phyloP scores from a whole-genome alignment of 1,284 basidiomycete species.

The Microbotryomycetes sp. region DNA sequence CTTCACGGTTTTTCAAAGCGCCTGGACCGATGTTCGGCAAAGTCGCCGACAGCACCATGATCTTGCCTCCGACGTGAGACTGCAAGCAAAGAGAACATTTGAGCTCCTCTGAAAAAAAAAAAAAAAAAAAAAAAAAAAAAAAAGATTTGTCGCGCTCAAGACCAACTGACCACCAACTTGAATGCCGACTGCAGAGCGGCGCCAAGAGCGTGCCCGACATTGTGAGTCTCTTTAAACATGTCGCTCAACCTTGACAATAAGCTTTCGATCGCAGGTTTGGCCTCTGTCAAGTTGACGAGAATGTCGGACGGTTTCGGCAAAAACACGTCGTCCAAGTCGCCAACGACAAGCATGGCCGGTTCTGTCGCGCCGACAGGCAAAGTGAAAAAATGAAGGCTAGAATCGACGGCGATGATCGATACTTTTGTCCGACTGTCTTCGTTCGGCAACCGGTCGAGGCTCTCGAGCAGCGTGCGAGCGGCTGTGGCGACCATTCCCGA shows the following conservation, averaged over 20 bases:
- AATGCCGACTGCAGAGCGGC: conserved; percentile 92
- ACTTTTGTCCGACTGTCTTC: conserved; percentile 88
- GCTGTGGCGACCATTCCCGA: conserved; percentile 97
- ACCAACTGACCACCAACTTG: conserved; percentile 71
- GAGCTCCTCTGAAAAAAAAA: neutral
- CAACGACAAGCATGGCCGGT: conserved; percentile 91
- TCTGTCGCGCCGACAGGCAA: conserved; percentile 66
- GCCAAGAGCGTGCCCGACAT: conserved; percentile 89
- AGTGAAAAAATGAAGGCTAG: conserved; percentile 94
- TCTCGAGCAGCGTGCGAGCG: conserved; percentile 89
- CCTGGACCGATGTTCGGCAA: conserved; percentile 85
- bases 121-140: neutral
- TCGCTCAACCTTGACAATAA: conserved; percentile 78
- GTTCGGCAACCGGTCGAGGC: conserved; percentile 90
- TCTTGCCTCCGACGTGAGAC: conserved; percentile 90
- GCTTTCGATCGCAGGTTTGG: conserved; percentile 69
- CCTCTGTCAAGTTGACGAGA: conserved; percentile 85
- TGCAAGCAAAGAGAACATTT: conserved; percentile 32
- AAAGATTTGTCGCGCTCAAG: neutral
- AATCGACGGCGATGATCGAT: conserved; percentile 86
- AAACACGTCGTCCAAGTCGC: conserved; percentile 95
- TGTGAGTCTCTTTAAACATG: conserved; percentile 93
- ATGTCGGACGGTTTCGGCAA: conserved; percentile 93
- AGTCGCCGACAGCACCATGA: conserved; percentile 78
- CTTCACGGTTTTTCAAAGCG: conserved; percentile 90